Conservation (phyloP, 495 filamentous ascomycete genomes). For the Aspergillus conjunctus region DNA sequence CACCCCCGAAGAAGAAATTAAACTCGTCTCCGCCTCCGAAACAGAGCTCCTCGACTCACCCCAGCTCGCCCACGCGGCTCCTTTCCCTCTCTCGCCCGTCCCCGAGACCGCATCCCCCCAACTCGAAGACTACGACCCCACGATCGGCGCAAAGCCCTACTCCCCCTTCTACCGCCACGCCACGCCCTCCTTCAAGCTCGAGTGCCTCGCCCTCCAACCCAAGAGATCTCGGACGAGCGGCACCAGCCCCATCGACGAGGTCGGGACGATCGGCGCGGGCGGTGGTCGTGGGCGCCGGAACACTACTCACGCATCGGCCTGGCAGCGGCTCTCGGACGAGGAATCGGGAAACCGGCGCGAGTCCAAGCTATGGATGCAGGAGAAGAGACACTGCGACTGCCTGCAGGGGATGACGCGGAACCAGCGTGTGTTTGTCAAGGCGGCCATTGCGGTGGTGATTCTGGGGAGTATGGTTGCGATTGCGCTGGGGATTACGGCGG, state of each 20-base stretch:
- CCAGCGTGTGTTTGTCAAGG: constrained; percentile 55
- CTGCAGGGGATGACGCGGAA: constrained; percentile 46
- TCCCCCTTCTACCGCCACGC: constrained; percentile 64
- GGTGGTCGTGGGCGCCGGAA: background rate
- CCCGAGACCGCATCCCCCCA: constrained; percentile 5
- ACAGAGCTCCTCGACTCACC: background rate
- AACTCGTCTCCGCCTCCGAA: background rate
- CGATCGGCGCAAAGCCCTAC: constrained; percentile 50
- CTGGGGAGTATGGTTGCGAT: constrained; percentile 63
- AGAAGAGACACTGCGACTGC: constrained; percentile 38
- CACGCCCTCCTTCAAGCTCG: constrained; percentile 50
- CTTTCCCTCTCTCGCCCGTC: background rate
- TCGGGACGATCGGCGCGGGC: background rate
- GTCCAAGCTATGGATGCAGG: constrained; percentile 47
- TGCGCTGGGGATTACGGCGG: constrained; percentile 62
- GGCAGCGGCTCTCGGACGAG: constrained; percentile 8
- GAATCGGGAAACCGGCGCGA: constrained; percentile 25
- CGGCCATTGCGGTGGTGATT: constrained; percentile 56
- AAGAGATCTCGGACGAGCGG: constrained; percentile 31
- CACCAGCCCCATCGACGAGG: constrained; percentile 20
- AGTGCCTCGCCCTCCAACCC: constrained; percentile 42
- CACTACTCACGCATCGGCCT: background rate
- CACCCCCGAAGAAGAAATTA: constrained; percentile 1
- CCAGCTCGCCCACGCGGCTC: background rate
- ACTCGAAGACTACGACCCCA: constrained; percentile 42